Evolutionary conservation across 2,329 filamentous ascomycete species (phyloP).

Genomic region (Plectosphaerella cucumerina): DNA sequence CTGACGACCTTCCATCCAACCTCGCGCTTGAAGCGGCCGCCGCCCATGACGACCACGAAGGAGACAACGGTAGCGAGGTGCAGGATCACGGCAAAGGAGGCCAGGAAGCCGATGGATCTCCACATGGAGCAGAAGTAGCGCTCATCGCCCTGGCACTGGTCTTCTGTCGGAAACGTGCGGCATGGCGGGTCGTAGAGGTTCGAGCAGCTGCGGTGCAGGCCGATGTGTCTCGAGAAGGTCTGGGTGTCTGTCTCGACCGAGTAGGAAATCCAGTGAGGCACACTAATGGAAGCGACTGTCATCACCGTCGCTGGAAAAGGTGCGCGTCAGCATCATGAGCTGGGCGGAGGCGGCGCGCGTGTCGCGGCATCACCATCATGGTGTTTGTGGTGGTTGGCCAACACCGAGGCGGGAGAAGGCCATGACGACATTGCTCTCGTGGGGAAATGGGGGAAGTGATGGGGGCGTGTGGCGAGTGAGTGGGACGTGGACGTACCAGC

Average conservation of each 20-base stretch:
- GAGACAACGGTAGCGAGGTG: conserved; percentile 77
- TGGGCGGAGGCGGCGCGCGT: not conserved
- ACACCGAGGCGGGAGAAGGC: not conserved
- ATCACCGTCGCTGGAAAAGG: conserved; percentile 57
- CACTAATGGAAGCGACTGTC: conserved; percentile 64
- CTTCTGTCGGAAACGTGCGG: conserved; percentile 59
- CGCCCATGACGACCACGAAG: conserved; percentile 71
- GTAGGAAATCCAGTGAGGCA: conserved; percentile 70
- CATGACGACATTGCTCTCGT: conserved; percentile 10
- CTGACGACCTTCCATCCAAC: conserved; percentile 76
- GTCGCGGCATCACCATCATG: not conserved
- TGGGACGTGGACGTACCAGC: conserved; percentile 30
- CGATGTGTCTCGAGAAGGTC: conserved; percentile 57
- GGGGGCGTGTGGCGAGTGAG: no score
- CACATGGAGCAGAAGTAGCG: conserved; percentile 88
- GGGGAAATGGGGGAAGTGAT: no score
- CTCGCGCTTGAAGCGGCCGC: conserved; percentile 76
- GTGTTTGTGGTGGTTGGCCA: conserved; percentile 1
- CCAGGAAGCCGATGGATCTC: conserved; percentile 82
- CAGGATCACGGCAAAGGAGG: conserved; percentile 78
- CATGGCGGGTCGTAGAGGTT: conserved; percentile 61
- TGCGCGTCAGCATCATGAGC: conserved; percentile 22
- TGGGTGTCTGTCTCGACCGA: conserved; percentile 46
- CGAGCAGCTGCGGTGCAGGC: conserved; percentile 78
- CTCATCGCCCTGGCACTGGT: conserved; percentile 63